Evolutionary conservation across 495 filamentous ascomycete species (phyloP), one percentile per base, ranked within the genome.

Genomic region (Aspergillus mulundensis): DNA sequence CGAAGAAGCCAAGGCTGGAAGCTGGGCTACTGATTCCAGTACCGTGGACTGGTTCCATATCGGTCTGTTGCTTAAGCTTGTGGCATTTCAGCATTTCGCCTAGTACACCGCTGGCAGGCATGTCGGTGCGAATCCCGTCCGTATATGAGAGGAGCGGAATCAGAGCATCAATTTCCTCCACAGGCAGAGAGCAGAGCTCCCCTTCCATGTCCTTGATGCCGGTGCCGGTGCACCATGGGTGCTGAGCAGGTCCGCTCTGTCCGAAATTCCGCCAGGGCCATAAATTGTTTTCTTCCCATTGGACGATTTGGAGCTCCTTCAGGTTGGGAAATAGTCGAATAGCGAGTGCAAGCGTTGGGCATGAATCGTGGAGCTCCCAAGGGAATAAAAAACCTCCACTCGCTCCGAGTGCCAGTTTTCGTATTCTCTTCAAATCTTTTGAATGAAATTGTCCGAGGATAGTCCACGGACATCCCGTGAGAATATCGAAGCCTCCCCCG

Each of bases 61-160:
- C 32, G 5, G 12, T 36, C 32, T 14, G 32, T 36, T 15, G 20
- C 48, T 50, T 5, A 14, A 15, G 32, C 34, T 25, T 24, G 21
- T 50, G 20, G 19, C 23, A 50, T 38, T 34, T 21, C 19, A 50
- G 32, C n/a, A 50, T 50, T 34, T 50, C 34, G 20, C 48, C 48
- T 20, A 40, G 21, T 3, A 25, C 19, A 7, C 48, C 34, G 5
- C 18, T 34, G 15, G 30, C 30, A 1, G 20, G 32, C 14, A 50
- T 23, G 34, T 50, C 19, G 12, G 20, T n/a, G 24, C 48, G 8
- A 16, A 34, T 1, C 12, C 48, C 48, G 23, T 50, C 32, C 1
- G 14, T 3, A 11, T 39, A n/a, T 1, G 30, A 21, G 19, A 50
- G 30, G 18, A 50, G 47, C 18, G 16, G 11, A 12, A 39, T 2